A percentile compares a stretch with the other conserved stretches of the same genome.
These are phyloP conservation scores for Crotalaria pallida DNA, from an alignment of 306 rosid genomes.

Conservation along the genomic window DNA sequence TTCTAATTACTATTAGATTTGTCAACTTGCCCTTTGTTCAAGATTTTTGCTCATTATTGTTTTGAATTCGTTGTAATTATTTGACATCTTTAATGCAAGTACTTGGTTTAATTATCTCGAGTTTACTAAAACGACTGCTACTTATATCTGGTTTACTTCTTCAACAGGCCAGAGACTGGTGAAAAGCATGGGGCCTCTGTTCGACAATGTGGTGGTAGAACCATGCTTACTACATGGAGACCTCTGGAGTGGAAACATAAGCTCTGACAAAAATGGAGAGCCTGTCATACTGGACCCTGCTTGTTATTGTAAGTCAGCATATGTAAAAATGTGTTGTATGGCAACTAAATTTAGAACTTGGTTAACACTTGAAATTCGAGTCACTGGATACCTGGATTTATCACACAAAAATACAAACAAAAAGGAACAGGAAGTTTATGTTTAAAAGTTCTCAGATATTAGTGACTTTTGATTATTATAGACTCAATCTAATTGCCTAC, in stretches of 20 bases:
- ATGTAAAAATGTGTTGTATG: neutral
- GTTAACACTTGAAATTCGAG: neutral
- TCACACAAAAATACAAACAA: neutral
- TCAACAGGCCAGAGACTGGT: slow-evolving; percentile 73
- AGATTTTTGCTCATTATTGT: neutral
- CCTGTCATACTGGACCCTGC: slow-evolving; percentile 95
- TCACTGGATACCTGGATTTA: neutral
- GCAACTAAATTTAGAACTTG: neutral
- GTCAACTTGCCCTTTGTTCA: neutral
- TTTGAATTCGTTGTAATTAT: neutral
- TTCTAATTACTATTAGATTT: neutral
- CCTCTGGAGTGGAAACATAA: slow-evolving; percentile 92
- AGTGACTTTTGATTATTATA: neutral
- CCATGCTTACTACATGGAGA: slow-evolving; percentile 97
- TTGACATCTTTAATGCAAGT: neutral
- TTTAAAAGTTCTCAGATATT: neutral
- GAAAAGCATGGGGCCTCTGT: slow-evolving; percentile 61
- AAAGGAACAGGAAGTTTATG: neutral
- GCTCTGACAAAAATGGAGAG: slow-evolving; percentile 78
- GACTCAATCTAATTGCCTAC: neutral
- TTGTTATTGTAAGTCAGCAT: slow-evolving; percentile 77
- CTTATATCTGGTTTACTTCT: neutral
- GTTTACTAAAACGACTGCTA: neutral
- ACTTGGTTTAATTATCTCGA: neutral
- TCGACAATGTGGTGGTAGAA: slow-evolving; percentile 56